Percentiles rank a stretch among this genome's conserved stretches.
Conservation (phyloP, 441 rosid species). For the Kokia cookei region DNA sequence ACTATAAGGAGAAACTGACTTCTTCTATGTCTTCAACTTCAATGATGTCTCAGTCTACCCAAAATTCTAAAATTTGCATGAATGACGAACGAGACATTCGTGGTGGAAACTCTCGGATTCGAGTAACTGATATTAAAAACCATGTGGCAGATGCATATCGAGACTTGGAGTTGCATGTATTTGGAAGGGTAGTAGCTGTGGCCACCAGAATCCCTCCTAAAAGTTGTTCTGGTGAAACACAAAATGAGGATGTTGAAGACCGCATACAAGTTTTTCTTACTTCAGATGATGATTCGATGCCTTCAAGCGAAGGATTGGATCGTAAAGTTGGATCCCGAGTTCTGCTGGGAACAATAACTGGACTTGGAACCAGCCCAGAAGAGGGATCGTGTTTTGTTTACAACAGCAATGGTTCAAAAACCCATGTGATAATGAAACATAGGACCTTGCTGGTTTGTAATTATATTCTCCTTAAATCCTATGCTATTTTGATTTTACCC, state of each 20-base stretch:
- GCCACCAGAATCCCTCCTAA: constrained; percentile 74
- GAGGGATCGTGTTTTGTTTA: constrained; percentile 85
- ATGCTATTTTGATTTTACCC: not conserved
- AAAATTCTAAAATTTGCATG: constrained; percentile 21
- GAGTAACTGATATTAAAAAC: constrained; percentile 18
- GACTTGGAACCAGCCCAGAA: constrained; percentile 69
- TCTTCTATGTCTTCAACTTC: constrained; percentile 25
- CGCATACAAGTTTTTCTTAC: constrained; percentile 68
- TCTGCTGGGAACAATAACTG: constrained; percentile 66
- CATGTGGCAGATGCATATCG: constrained; percentile 63
- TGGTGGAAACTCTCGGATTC: constrained; percentile 25
- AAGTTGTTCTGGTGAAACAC: constrained; percentile 23
- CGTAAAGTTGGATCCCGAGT: constrained; percentile 30
- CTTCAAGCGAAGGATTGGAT: constrained; percentile 14
- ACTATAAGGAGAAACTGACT: constrained; percentile 36
- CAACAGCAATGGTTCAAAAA: constrained; percentile 62
- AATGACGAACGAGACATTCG: constrained; percentile 21
- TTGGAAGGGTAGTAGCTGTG: constrained; percentile 71
- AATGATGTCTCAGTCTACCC: constrained; percentile 17
- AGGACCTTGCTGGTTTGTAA: constrained; percentile 86
- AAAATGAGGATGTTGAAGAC: constrained; percentile 49
- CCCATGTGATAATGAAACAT: constrained; percentile 85
- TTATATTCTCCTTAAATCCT: constrained; percentile 12
- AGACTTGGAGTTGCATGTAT: constrained; percentile 77
- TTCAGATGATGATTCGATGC: constrained; percentile 28